Evolutionary conservation across 495 filamentous ascomycete species (phyloP).

Genomic region (Hypoxylon lienhwacheense): DNA sequence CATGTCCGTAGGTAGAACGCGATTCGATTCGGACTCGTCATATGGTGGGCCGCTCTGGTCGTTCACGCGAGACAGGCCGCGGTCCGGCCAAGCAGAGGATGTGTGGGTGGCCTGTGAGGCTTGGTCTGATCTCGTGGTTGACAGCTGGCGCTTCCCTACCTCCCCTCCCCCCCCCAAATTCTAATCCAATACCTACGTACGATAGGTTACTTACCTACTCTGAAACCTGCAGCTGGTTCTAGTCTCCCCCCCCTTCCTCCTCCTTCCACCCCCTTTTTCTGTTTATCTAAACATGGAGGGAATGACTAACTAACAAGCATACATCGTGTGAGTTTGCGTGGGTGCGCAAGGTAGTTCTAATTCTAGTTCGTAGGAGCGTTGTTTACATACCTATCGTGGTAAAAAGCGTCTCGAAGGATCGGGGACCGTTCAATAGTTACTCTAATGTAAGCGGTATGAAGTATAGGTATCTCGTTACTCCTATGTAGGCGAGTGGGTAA

Average conservation of each 20-base stretch:
- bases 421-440: too few relatives aligned
- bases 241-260: too few relatives aligned
- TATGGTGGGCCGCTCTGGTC: slow-evolving; percentile 17
- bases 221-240: too few relatives aligned
- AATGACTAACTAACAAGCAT: too few relatives aligned
- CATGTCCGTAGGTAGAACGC: not conserved
- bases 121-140: slow-evolving; percentile 30
- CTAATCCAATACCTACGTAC: not conserved
- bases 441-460: slow-evolving; percentile 6
- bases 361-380: too few relatives aligned
- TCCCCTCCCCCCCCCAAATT: not conserved
- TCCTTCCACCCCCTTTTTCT: too few relatives aligned
- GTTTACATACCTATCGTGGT: too few relatives aligned
- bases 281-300: too few relatives aligned
- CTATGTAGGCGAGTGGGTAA: too few relatives aligned
- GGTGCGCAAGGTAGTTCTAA: too few relatives aligned
- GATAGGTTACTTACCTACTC: not conserved
- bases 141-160: slow-evolving; percentile 28
- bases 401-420: too few relatives aligned
- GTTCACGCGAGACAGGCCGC: slow-evolving; percentile 32
- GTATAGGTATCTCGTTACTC: not conserved
- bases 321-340: too few relatives aligned
- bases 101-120: slow-evolving; percentile 18
- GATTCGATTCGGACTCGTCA: not conserved
- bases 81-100: slow-evolving; percentile 25